Base-by-base conservation (phyloP, 805 yeast species). In the Starmerella floricola region DNA sequence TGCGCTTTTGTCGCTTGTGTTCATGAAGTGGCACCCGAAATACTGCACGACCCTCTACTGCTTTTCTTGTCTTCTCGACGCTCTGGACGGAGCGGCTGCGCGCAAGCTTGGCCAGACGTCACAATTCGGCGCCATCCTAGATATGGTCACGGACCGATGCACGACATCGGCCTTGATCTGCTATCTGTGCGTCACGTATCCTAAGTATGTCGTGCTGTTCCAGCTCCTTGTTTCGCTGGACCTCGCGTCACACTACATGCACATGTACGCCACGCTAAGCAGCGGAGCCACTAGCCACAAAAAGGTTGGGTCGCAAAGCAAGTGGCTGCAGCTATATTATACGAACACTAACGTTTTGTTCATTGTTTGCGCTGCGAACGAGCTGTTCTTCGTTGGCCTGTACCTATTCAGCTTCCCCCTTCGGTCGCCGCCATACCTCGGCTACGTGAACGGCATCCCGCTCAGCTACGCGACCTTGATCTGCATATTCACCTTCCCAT, bases 61-160 rank as follows among this genome's bases (percentile, higher is more conserved):
- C 13, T 67, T 85, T 16, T 85, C 95, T 11, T 93, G 98, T 54
- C 67, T 91, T 42, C 67, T 91, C 48, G 99, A 91, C 62, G 99
- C 99, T 0, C 74, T 86, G 44, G 99, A 91, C 60, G 99, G 99
- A 3, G 77, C 79, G 42, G 94, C 95, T 44, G 99, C 99, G 4
- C 72, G 99, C 49, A 72, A 72, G 55, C 84, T 70, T 60, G 75
- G 82, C 59, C 99, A 91, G 62, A 79, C 94, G 13, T 83, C 96
- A 26, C 73, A 75, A 52, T 84, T 85, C 52, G 99, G 99, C 29
- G 97, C 98, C 16, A 94, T 93, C 17, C 71, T 91, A 54, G 99
- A 91, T 62, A 91, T 91, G 99, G 96, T 91, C 26, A 88, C 98
- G 16, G 99, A 91, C 61, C 72, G 99, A 58, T 91, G 96, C 60